Base-by-base conservation (phyloP, 306 rosid species). In the Cicer cuneatum region DNA sequence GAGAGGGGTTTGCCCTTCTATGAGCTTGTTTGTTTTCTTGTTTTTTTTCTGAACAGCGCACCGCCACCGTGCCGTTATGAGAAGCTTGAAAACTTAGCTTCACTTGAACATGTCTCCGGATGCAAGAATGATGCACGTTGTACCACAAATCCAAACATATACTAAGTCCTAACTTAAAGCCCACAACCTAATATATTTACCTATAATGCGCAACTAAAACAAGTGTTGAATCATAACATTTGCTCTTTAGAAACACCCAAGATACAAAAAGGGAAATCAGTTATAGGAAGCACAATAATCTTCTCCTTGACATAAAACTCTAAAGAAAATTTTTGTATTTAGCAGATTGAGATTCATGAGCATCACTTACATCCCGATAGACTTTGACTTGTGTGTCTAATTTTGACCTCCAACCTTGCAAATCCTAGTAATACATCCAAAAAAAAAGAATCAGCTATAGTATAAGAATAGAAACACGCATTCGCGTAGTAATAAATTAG, bases 321-420 rank as follows among this genome's bases (percentile, higher is more conserved):
- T 2, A 29, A 19, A 2, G 13, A 70, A 49, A 77, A 78, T 71
- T 71, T 69, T 45, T 38, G 56, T 35, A 15, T 18, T 70, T 51
- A 15, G 41, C 43, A 12, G 7, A 66, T 14, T 3, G 43, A 16
- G 21, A 63, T 48, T 8, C 57, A 39, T 10, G 21, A 38, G 38
- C 21, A 33, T 57, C 73, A 87, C 99, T 90, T 83, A 92, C 99
- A 70, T 92, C 88, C 3, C 92, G 89, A 79, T 90, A 92, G 65
- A 87, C 88, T 82, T 86, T 86, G 45, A 95, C 98, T 84, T 95
- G 99, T 3, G 90, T 84, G 74, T 95, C 97, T 7, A 95, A 79
- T 73, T 90, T 95, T 35, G 90, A 92, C 81, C 98, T 89, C 99
- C 99, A 95, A 66, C 77, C 77, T 81, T 92, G 99, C 79, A 95